phyloP scores from a whole-genome alignment of 148 eudicot species.

The Diospyros lotus region DNA sequence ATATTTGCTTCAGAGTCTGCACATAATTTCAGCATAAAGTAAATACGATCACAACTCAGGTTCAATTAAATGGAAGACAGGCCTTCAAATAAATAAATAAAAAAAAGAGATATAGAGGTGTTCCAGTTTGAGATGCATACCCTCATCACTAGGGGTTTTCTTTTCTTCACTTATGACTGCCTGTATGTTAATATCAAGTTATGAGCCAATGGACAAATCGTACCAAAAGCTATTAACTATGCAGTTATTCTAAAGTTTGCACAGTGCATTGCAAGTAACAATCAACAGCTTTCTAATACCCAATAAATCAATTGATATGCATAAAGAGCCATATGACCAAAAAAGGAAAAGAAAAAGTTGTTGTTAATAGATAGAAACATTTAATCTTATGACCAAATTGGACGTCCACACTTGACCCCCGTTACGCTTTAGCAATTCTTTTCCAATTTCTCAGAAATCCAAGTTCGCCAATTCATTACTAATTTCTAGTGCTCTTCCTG shows the following conservation, averaged over 20 bases:
- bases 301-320: background rate
- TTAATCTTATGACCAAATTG: background rate
- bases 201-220: slow-evolving; percentile 2
- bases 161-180: slow-evolving; percentile 67
- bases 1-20: slow-evolving; percentile 70
- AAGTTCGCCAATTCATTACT: background rate
- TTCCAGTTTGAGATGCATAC: slow-evolving; percentile 28
- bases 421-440: too few species aligned
- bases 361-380: background rate
- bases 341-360: background rate
- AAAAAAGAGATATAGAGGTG: background rate
- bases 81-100: background rate
- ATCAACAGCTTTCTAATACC: background rate
- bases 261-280: background rate
- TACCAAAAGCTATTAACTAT: background rate
- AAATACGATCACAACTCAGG: background rate
- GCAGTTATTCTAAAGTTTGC: slow-evolving; percentile 2
- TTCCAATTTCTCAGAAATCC: background rate
- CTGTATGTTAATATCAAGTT: slow-evolving; percentile 33
- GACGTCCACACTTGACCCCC: background rate
- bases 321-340: background rate
- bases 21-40: slow-evolving; percentile 14
- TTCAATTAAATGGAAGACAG: background rate
- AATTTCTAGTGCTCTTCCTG: background rate
- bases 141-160: slow-evolving; percentile 37